Evolutionary conservation across 257 asterid genomes (phyloP), one percentile per base, ranked within the genome.

Genomic region (Fraxinus pennsylvanica): DNA sequence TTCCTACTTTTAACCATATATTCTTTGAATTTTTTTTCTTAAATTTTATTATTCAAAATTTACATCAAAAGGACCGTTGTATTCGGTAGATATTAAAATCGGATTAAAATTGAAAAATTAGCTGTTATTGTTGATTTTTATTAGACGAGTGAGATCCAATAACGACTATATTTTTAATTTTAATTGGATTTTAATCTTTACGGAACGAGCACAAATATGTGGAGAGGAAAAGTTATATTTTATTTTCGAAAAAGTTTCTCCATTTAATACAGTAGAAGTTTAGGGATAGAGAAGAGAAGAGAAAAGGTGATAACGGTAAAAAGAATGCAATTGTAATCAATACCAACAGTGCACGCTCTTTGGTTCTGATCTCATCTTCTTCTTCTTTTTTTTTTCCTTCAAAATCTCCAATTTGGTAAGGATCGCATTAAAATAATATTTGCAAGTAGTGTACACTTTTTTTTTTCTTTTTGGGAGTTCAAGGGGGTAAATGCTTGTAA

Each of bases 311-410:
- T 32, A 32, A 32, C 35, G 35, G 35, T 0, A 32, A 21, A 73
- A 84, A 74, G 50, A 72, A 68, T 69, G 76, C 67, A 8, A 76
- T 63, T 43, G 86, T 79, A 81, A 83, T 86, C 77, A 83, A 76
- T 71, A 67, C 75, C 74, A 74, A 72, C 84, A 76, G 69, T 85
- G 74, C 92, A 86, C 89, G 86, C 88, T 83, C 94, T 73, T 29
- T 77, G 82, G 74, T 81, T 74, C 68, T 76, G 84, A 83, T 87
- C 83, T 82, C 76, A 43, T 71, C 79, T 67, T 65, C 47, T 36
- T 72, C 54, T 33, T 8, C 52, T 45, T 21, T 3, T 32, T 14
- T 22, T 47, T 67, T 50, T 76, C 41, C 75, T 25, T 65, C 73
- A 19, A 80, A 72, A 75, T 57, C 78, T 77, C 59, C 45, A 45